Evolutionary conservation across 768 basidiomycete genomes (phyloP), one percentile per base, ranked within the genome.

Genomic region (Mycena galopus): DNA sequence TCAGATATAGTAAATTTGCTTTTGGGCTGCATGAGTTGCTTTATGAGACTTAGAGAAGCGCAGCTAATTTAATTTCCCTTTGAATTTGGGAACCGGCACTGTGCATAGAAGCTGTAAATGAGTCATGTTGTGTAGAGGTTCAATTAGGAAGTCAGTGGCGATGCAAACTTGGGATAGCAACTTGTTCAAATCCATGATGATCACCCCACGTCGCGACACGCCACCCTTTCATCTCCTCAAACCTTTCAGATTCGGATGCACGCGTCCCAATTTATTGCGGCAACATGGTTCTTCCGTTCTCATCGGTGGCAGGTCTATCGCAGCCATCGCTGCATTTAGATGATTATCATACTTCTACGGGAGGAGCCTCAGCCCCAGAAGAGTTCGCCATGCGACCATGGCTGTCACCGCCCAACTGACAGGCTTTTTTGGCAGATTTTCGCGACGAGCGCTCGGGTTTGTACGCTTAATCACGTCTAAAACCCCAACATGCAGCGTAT

Each of bases 401-500:
- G 27, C 21, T 55, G 66, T 72, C 71, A 72, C 51, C 71, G 71
- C 71, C 71, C 71, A 62, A 59, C 39, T 71, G 70, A 55, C 70
- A 66, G 67, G 16, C 33, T 27, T 60, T 25, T 32, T 30, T 65
- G 70, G 64, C 70, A 72, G 71, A 66, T 66, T 71, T 65, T 50
- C 58, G 1, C 16, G 16, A 30, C 23, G 37, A 66, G 59, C 71
- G 71, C 59, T n/a, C 33, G 65, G 14, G 2, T 12, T 42, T 42
- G 21, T 42, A 8, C 67, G 35, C 39, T 16, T 58, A 29, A 2
- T 21, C 19, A 44, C 39, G 53, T 66, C 33, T 53, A 66, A 56
- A 47, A 21, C 6, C 62, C 19, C 58, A 23, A 3, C 58, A 66
- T 29, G 29, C 57, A 51, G 37, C 29, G 37, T 25, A 69, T 17